Evolutionary conservation across 768 basidiomycete species (phyloP), one percentile per base, ranked within the genome.

Genomic region (Kwoniella shandongensis): DNA sequence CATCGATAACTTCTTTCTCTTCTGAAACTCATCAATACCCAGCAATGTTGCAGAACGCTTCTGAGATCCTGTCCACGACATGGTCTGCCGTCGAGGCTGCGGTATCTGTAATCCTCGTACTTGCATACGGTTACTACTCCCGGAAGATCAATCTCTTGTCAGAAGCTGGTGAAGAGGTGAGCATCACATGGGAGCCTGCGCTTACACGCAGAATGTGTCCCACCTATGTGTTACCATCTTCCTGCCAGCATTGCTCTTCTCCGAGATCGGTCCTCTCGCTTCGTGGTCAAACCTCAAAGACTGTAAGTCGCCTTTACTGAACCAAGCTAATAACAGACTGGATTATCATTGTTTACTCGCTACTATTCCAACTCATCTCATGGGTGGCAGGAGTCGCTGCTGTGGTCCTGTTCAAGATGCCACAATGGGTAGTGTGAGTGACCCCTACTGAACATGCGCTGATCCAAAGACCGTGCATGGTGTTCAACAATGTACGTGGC

Each of bases 191-290:
- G 32, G 1, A 3, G 13, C 29, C 27, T 5, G 13, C 11, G 51
- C 39, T 49, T 15, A 40, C 39, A 18, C 15, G 38, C 23, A 68
- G 62, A 62, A 56, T 41, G 55, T 67, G n/a, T 62, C 63, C 20
- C 66, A 67, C 38, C 55, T 76, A 29, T 74, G 65, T 13, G 73
- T 74, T 0, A 66, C 63, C 11, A 41, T 75, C 38, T 72, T 77
- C 51, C 62, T 77, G 1, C 76, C 76, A 0, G 65, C 62, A 23
- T 59, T 77, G 23, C 61, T 77, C 20, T 77, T 77, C 63, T 65
- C 62, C 17, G 72, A 77, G 59, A 77, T 77, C 22, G 76, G 76
- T 0, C 73, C 74, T 1, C 44, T 70, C n/a, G 69, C 74, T 17
- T 69, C 70, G 10, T 64, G 62, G 47, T 39, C 48, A 17, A 74